A percentile compares a stretch with the other conserved stretches of the same genome.
phyloP scores from a whole-genome alignment of 345 rosid species.

The Adansonia digitata region DNA sequence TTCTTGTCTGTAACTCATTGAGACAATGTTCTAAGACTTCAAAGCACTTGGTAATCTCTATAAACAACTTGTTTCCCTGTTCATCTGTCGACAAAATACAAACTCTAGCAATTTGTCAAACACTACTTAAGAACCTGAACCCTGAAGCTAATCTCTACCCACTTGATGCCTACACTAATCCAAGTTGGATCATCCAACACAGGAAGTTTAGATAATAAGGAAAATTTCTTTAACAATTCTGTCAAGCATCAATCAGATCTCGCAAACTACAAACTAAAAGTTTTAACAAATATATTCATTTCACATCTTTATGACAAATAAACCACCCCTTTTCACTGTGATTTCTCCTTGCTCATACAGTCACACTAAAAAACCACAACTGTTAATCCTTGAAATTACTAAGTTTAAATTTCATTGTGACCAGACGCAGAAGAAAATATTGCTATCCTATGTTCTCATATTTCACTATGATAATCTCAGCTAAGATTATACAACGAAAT shows the following conservation, averaged over 20 bases:
- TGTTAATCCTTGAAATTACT: no score
- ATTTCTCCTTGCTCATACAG: no score
- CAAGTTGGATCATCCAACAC: no score
- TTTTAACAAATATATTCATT: background rate
- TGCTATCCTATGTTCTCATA: no score
- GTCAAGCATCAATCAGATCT: no score
- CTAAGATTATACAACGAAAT: background rate
- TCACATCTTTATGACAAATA: no score
- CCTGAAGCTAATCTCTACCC: background rate
- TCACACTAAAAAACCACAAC: no score
- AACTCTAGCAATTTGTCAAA: background rate
- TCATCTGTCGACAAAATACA: background rate
- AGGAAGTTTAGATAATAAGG: background rate
- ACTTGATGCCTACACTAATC: background rate
- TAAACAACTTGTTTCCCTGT: background rate
- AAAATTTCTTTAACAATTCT: no score
- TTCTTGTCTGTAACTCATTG: background rate
- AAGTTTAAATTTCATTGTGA: no score
- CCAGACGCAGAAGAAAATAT: no score
- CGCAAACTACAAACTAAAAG: background rate
- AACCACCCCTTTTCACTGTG: no score
- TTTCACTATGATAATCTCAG: no score
- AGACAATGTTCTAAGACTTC: background rate
- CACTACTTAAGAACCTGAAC: background rate
- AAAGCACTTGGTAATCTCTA: background rate